Evolutionary conservation across 108 stramenopile genomes (phyloP).

Genomic region (Mediolabrus comicus): DNA sequence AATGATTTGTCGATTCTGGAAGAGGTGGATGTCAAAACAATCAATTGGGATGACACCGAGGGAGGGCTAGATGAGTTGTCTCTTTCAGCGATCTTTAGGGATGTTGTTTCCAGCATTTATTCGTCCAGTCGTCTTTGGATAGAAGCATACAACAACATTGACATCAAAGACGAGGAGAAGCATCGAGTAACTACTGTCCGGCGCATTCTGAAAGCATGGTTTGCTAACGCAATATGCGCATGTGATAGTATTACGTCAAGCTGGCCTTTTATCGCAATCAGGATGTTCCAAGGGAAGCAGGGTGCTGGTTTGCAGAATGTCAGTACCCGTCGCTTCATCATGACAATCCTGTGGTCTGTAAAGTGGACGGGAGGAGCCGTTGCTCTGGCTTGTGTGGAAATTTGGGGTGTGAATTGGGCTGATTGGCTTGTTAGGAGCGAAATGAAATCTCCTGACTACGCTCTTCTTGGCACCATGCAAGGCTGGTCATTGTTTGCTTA

Average conservation of each 20-base stretch:
- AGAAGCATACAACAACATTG: not conserved
- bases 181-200: not conserved
- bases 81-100: not conserved
- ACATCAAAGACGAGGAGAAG: not conserved
- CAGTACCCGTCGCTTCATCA: not conserved
- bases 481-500: not conserved
- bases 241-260: not conserved
- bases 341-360: not conserved
- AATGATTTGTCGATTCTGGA: not conserved
- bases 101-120: not conserved
- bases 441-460: no score
- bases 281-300: not conserved
- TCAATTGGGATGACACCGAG: no score
- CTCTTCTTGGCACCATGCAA: no score
- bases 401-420: not conserved
- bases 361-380: not conserved
- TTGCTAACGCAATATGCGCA: not conserved
- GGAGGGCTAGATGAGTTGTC: not conserved
- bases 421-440: no score
- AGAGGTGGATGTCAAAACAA: not conserved
- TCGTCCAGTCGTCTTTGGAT: not conserved
- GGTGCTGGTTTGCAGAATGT: not conserved
- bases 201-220: not conserved
- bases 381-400: not conserved
- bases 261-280: not conserved